A percentile compares a stretch with the other conserved stretches of the same genome.
Evolutionary conservation across 2,329 filamentous ascomycete species (phyloP).

Genomic region (Rutstroemia sp.): DNA sequence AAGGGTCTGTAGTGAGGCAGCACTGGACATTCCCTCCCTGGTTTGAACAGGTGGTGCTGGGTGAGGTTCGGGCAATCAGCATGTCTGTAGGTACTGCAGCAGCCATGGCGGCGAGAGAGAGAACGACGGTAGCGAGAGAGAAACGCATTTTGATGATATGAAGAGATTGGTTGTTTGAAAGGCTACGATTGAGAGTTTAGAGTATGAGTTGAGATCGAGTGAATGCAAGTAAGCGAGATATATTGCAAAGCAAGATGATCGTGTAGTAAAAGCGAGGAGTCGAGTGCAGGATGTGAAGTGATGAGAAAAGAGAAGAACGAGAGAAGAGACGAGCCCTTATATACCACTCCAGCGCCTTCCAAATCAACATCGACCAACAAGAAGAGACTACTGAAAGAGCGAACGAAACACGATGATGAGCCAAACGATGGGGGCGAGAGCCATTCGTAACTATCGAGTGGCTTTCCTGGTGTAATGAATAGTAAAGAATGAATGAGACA

Average conservation of each 20-base stretch:
- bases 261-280: not conserved
- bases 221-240: not conserved
- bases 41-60: no score
- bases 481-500: not conserved
- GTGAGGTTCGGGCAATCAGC: no score
- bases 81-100: slow-evolving; percentile 14
- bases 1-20: no score
- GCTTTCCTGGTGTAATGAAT: not conserved
- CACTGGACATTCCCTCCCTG: no score
- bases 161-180: not conserved
- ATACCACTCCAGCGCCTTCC: not conserved
- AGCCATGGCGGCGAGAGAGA: slow-evolving; percentile 19
- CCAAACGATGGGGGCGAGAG: not conserved
- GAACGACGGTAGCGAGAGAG: slow-evolving; percentile 13
- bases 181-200: not conserved
- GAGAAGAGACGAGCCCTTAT: not conserved
- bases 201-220: not conserved
- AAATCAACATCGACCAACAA: not conserved
- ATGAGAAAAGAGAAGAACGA: not conserved
- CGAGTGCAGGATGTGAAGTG: not conserved
- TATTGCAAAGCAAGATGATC: not conserved
- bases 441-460: not conserved
- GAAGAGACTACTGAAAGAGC: not conserved
- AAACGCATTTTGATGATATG: slow-evolving; percentile 21
- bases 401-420: not conserved